Evolutionary conservation across 2,329 filamentous ascomycete genomes (phyloP).

Genomic region (Colletotrichum sp.): DNA sequence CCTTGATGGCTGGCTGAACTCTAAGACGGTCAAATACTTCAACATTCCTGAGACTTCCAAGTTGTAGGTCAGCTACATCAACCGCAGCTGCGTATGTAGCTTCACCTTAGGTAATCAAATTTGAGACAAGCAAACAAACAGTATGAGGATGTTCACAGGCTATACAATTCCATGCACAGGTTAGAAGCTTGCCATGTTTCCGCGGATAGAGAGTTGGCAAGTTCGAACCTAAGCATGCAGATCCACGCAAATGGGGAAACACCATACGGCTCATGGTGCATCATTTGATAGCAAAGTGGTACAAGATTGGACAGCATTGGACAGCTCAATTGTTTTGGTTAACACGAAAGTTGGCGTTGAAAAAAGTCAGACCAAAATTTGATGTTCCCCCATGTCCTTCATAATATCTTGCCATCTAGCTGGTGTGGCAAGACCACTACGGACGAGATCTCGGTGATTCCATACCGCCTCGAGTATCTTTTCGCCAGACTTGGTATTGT

Average conservation of each 20-base stretch:
- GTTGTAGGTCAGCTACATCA: neutral
- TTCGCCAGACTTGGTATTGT: slow-evolving; percentile 1
- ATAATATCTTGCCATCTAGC: slow-evolving; percentile 10
- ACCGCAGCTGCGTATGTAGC: neutral
- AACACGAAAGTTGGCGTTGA: neutral
- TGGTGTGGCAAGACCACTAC: neutral
- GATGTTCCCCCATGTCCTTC: slow-evolving; percentile 1
- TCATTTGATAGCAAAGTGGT: neutral
- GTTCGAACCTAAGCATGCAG: neutral
- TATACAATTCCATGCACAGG: neutral
- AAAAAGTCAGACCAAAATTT: neutral
- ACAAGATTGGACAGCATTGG: neutral
- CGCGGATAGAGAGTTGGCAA: neutral
- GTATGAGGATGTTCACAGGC: neutral
- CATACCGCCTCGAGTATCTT: slow-evolving; percentile 2
- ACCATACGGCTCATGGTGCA: neutral
- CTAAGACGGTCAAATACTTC: neutral
- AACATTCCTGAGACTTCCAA: neutral
- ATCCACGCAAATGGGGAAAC: neutral
- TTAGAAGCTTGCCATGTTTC: neutral
- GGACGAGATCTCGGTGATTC: neutral
- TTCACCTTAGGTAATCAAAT: neutral
- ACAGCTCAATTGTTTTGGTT: neutral
- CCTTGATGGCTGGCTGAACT: neutral
- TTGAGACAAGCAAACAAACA: neutral